Conservation (phyloP, 805 yeast species). For the Sugiyamaella valdiviana region DNA sequence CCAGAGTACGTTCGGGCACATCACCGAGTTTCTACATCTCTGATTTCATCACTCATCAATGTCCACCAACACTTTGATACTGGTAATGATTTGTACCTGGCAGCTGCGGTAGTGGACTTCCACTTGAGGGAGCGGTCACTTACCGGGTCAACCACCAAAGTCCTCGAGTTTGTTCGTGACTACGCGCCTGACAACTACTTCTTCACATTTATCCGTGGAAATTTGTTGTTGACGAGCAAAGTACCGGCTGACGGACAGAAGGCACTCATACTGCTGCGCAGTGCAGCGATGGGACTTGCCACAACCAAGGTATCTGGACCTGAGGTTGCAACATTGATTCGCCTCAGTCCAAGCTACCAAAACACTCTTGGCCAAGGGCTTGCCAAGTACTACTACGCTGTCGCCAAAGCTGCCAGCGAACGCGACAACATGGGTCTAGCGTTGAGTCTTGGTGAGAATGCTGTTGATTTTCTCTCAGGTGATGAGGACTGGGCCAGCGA, state of each 20-base stretch:
- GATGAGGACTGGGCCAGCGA: background rate
- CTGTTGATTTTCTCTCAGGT: background rate
- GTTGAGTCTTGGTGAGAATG: background rate
- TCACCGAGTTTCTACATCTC: background rate
- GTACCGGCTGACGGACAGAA: background rate
- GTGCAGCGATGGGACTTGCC: background rate
- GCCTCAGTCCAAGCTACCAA: background rate
- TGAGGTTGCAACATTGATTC: background rate
- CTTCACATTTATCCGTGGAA: constrained; percentile 25
- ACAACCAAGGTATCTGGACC: background rate
- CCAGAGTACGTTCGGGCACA: background rate
- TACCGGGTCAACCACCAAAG: background rate
- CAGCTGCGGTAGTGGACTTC: background rate
- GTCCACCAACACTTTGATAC: background rate
- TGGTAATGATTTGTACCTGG: background rate
- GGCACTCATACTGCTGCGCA: background rate
- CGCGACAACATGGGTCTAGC: background rate
- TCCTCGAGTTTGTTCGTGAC: background rate
- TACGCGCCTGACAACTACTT: constrained; percentile 5
- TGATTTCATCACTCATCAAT: background rate
- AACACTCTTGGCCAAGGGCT: background rate
- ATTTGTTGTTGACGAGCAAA: background rate
- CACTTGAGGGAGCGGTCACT: background rate
- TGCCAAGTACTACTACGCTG: background rate
- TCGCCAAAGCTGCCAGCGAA: background rate